Evolutionary conservation across 208 protist genomes (phyloP), one percentile per base, ranked within the genome.

Genomic region (Herpetomonas tarakana): DNA sequence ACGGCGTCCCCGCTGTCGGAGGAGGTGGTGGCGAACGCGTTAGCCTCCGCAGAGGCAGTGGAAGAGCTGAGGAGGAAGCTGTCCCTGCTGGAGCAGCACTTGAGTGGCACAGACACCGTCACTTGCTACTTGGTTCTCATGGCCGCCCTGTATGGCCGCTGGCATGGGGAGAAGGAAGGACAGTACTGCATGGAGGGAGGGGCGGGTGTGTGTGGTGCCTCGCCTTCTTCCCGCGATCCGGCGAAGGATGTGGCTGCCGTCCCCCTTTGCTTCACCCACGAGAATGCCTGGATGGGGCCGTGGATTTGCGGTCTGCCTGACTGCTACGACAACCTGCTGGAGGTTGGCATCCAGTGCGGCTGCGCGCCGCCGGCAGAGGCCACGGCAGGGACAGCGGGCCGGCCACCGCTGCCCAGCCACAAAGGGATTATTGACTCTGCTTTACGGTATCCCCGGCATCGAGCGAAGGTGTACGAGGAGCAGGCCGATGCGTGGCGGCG

Each of bases 271-370:
- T 76, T 71, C 68, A 64, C 68, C 1, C 80, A 80, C 63, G 74
- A 81, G 52, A 87, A 84, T 39, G 52, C 58, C 29, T 94, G 88
- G 85, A 88, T 92, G 80, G 64, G 61, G 31, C 50, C 44, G 57
- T 95, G 88, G 86, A 59, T 95, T 46, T 58, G 65, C 26, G 71
- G 71, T 1, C 67, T 95, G 56, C 88, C 88, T 24, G 27, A 54
- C 9, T 66, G 68, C 52, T 92, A 91, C 60, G 81, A 95, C 64
- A 95, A 95, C 66, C 71, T 92, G 30, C 73, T 95, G 14, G 88
- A 95, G 64, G 73, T 95, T 41, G 35, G 35, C 35, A 41, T 41
- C 35, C 35, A 14, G 9, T 6, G 35, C 35, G 35, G 35, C 35
- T 9, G 46, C 51, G 26, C 59, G 52, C 3, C 12, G 26, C 22